A percentile compares a stretch with the other conserved stretches of the same genome.
These are phyloP conservation scores for Amylostereum areolatum DNA, from an alignment of 1,284 basidiomycete species.

Conservation along the genomic window DNA sequence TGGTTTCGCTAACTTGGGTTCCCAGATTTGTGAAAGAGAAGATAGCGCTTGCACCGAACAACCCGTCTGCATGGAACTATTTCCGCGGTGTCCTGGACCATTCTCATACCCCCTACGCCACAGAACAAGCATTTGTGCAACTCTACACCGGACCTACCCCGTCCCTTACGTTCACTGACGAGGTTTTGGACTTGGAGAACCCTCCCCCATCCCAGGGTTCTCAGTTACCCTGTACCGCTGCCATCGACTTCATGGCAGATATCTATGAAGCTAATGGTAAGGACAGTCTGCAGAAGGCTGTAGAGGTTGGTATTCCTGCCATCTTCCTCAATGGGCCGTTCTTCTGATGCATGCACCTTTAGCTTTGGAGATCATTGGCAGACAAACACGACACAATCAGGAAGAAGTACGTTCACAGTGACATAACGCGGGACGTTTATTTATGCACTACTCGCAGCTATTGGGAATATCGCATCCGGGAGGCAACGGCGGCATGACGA, in stretches of 20 bases:
- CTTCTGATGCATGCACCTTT: conserved; percentile 4
- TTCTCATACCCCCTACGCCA: conserved; percentile 51
- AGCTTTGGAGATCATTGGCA: conserved; percentile 72
- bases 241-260: conserved; percentile 86
- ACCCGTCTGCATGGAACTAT: conserved; percentile 93
- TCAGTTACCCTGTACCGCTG: conserved; percentile 67
- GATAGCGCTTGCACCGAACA: conserved; percentile 86
- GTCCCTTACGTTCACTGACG: conserved; percentile 19
- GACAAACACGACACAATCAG: conserved; percentile 72
- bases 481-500: conserved; percentile 21
- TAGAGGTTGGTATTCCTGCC: conserved; percentile 34
- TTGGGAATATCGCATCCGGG: conserved; percentile 38
- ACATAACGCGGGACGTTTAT: conserved; percentile 9
- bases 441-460: conserved; percentile 23
- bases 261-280: conserved; percentile 54
- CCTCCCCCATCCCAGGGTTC: conserved; percentile 63
- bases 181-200: conserved; percentile 66
- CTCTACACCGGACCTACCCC: conserved; percentile 47
- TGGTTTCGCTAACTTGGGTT: not conserved
- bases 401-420: conserved; percentile 52
- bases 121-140: conserved; percentile 52
- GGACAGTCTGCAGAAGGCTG: conserved; percentile 41
- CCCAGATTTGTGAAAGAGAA: conserved; percentile 61
- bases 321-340: conserved; percentile 5
- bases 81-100: conserved; percentile 71